phyloP scores from a whole-genome alignment of 2,329 filamentous ascomycete genomes.

The Blastomyces parvus region DNA sequence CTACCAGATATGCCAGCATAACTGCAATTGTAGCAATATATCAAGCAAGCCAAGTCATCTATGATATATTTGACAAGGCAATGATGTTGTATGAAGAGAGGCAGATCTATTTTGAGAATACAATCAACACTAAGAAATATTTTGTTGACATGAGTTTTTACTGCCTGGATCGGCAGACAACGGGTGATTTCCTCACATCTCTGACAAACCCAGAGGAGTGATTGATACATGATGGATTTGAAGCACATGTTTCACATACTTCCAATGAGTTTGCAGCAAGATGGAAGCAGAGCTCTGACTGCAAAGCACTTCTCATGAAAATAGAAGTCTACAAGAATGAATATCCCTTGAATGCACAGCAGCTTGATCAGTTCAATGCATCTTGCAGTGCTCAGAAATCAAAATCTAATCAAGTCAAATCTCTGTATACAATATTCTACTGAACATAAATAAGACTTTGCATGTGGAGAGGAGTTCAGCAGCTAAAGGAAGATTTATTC shows the following conservation, averaged over 20 bases:
- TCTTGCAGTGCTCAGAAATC: constrained; percentile 38
- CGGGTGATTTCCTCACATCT: constrained; percentile 68
- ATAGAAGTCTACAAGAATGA: constrained; percentile 37
- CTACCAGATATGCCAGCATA: constrained; percentile 74
- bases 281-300: constrained; percentile 48
- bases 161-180: constrained; percentile 63
- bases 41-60: constrained; percentile 75
- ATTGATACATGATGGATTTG: constrained; percentile 55
- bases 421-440: constrained; percentile 75
- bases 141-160: constrained; percentile 70
- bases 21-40: constrained; percentile 81
- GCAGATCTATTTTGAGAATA: constrained; percentile 66
- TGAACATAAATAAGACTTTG: constrained; percentile 67
- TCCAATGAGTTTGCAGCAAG: constrained; percentile 57
- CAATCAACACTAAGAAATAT: constrained; percentile 58
- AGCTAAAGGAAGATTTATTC: constrained; percentile 65
- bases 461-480: constrained; percentile 67
- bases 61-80: constrained; percentile 67
- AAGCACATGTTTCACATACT: constrained; percentile 50
- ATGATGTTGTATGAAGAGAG: constrained; percentile 67
- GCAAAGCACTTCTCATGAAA: constrained; percentile 32
- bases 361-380: constrained; percentile 13
- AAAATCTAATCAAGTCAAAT: constrained; percentile 50
- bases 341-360: constrained; percentile 29
- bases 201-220: constrained; percentile 76